Evolutionary conservation across 2,329 filamentous ascomycete species (phyloP).

Genomic region (Davidsoniella virescens): DNA sequence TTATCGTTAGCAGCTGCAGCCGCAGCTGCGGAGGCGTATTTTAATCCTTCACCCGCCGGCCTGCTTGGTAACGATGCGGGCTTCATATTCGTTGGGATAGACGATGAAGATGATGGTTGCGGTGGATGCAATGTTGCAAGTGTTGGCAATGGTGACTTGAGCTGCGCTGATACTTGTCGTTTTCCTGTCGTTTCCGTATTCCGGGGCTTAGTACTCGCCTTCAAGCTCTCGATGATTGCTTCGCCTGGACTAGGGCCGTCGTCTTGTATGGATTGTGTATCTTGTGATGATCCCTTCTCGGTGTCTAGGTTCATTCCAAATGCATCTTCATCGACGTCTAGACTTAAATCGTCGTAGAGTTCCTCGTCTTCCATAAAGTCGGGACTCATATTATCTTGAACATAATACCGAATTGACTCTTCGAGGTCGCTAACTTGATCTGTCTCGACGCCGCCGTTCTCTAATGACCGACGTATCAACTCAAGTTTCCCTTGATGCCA

Average conservation of each 20-base stretch:
- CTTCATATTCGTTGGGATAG: conserved; percentile 64
- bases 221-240: conserved; percentile 12
- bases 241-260: conserved; percentile 36
- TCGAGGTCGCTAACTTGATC: conserved; percentile 78
- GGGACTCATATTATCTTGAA: conserved; percentile 71
- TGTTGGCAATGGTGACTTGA: conserved; percentile 88
- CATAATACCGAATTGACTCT: conserved; percentile 89
- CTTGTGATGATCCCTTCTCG: conserved; percentile 87
- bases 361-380: conserved; percentile 90
- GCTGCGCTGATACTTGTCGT: conserved; percentile 68
- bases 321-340: conserved; percentile 79
- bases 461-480: conserved; percentile 71
- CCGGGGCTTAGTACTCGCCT: conserved; percentile 29
- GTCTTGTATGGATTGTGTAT: conserved; percentile 81
- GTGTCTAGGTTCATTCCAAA: conserved; percentile 68
- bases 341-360: conserved; percentile 85
- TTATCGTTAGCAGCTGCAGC: conserved; percentile 77
- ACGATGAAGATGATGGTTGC: conserved; percentile 39
- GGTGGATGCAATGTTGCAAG: conserved; percentile 77
- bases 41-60: conserved; percentile 75
- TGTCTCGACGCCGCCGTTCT: conserved; percentile 81
- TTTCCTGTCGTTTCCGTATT: conserved; percentile 34
- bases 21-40: conserved; percentile 91
- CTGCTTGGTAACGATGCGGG: conserved; percentile 74
- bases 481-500: conserved; percentile 93